phyloP scores from a whole-genome alignment of 2,329 filamentous ascomycete genomes.

The Ophiostoma tasmaniense region DNA sequence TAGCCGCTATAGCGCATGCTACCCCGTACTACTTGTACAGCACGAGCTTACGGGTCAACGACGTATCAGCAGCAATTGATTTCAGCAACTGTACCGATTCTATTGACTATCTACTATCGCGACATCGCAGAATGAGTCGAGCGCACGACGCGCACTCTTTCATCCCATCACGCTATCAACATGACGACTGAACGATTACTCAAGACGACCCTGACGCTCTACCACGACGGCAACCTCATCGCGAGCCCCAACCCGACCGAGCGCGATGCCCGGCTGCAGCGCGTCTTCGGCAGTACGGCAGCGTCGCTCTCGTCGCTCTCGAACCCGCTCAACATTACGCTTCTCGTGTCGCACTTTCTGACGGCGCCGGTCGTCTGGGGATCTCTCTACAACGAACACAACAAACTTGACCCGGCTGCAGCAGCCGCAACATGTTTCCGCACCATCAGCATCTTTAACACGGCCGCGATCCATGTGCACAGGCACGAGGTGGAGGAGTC shows the following conservation, averaged over 20 bases:
- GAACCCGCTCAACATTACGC: conserved; percentile 65
- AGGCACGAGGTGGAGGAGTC: conserved; percentile 38
- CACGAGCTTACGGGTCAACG: not conserved
- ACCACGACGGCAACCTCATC: conserved; percentile 40
- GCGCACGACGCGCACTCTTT: not conserved
- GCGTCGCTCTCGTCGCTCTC: conserved; percentile 60
- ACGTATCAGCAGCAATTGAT: not conserved
- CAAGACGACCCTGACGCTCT: conserved; percentile 55
- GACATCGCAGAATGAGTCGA: not conserved
- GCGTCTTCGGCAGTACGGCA: conserved; percentile 57
- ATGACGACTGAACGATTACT: conserved; percentile 63
- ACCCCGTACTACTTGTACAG: not conserved
- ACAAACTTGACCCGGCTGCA: no score
- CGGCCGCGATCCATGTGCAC: conserved; percentile 49
- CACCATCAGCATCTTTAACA: conserved; percentile 63
- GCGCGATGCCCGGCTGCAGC: conserved; percentile 35
- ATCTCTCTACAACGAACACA: conserved; percentile 13
- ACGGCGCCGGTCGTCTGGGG: conserved; percentile 65
- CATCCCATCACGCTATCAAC: conserved; percentile 15
- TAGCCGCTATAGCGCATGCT: not conserved
- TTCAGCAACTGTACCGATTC: not conserved
- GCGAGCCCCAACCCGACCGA: not conserved
- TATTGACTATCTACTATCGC: not conserved
- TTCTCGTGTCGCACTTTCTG: conserved; percentile 64
- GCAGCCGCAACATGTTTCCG: conserved; percentile 40